These are phyloP conservation scores for Oryza longistaminata DNA, from an alignment of 176 grass and related monocot species.

Conservation along the genomic window DNA sequence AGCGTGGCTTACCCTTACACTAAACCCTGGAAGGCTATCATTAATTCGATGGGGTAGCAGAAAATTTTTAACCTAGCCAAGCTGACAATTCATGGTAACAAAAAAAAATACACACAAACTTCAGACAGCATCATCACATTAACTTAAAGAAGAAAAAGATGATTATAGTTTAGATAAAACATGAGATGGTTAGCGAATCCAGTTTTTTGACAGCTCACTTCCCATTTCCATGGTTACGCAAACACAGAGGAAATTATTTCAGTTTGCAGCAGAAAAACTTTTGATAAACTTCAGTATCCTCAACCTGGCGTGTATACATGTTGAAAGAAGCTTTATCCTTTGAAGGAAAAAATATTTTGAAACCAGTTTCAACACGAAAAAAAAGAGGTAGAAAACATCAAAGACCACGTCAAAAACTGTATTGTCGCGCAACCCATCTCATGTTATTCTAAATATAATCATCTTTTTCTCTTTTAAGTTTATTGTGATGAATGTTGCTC, in stretches of 20 bases:
- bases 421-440: no score
- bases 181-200: constrained; percentile 42
- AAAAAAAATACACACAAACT: neutral
- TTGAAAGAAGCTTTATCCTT: neutral
- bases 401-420: no score
- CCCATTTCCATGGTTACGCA: constrained; percentile 99
- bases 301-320: constrained; percentile 59
- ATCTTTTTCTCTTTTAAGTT: no score
- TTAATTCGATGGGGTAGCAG: neutral
- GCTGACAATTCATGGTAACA: no score
- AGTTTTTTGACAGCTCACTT: constrained; percentile 97
- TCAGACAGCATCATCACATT: neutral
- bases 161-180: neutral
- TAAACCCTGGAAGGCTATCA: neutral
- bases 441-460: no score
- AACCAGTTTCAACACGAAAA: neutral
- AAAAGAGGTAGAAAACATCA: neutral
- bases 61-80: neutral
- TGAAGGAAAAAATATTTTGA: neutral
- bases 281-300: constrained; percentile 94
- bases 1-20: neutral
- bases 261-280: constrained; percentile 98
- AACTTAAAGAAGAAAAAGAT: constrained; percentile 22
- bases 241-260: constrained; percentile 98
- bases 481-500: no score